Evolutionary conservation across 164 flowering plant species (phyloP).

Genomic region (Warburgia ugandensis): DNA sequence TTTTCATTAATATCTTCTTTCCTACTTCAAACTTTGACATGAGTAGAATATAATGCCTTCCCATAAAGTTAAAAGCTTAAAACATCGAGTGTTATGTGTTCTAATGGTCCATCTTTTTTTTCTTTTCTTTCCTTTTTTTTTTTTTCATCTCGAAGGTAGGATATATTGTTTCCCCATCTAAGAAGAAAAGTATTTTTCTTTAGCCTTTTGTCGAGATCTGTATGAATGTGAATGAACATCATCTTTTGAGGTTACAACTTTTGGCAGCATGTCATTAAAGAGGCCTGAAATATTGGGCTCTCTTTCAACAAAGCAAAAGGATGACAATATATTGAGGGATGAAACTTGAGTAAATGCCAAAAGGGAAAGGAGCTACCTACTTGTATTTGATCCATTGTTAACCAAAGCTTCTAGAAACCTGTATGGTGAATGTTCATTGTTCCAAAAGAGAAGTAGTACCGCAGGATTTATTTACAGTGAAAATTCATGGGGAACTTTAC

Average conservation of each 20-base stretch:
- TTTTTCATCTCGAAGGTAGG: constrained; percentile 4
- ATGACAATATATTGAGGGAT: background rate
- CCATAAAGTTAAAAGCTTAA: background rate
- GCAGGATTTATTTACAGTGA: too few species aligned
- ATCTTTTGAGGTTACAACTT: background rate
- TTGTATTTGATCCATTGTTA: background rate
- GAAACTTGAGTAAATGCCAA: background rate
- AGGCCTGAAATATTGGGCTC: background rate
- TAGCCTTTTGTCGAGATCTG: background rate
- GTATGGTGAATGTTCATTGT: background rate
- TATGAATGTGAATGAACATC: constrained; percentile 1
- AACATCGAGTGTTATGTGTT: too few species aligned
- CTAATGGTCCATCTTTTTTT: too few species aligned
- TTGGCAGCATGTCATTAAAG: background rate
- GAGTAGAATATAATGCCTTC: constrained; percentile 5
- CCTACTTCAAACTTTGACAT: constrained; percentile 2
- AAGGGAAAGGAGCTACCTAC: background rate
- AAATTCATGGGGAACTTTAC: too few species aligned
- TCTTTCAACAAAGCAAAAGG: constrained; percentile 1
- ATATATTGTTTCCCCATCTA: background rate
- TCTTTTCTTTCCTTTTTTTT: too few species aligned
- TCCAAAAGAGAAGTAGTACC: too few species aligned
- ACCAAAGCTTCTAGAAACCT: background rate
- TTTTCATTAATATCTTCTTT: background rate
- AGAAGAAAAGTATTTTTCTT: constrained; percentile 1